Evolutionary conservation across 2,329 filamentous ascomycete genomes (phyloP).

Genomic region (Talaromyces sp.): DNA sequence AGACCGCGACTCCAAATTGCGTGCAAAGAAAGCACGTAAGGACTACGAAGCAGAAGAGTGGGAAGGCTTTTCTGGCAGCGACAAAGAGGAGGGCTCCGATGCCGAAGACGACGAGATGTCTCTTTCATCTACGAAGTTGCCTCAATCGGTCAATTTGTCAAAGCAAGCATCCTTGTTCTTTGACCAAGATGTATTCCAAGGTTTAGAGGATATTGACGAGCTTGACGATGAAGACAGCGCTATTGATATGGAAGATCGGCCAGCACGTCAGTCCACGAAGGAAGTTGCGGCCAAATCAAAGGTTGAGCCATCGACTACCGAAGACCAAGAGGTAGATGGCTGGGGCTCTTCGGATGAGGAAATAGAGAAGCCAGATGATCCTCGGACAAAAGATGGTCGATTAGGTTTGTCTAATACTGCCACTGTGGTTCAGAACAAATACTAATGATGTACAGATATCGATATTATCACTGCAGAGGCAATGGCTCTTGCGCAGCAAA

Average conservation of each 20-base stretch:
- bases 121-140: conserved; percentile 29
- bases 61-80: conserved; percentile 76
- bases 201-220: conserved; percentile 65
- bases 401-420: conserved; percentile 36
- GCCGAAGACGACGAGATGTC: conserved; percentile 50
- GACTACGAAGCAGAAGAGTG: conserved; percentile 84
- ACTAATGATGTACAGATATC: conserved; percentile 61
- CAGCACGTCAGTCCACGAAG: conserved; percentile 19
- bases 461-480: conserved; percentile 99
- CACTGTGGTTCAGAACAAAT: background rate
- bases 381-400: conserved; percentile 41
- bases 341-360: conserved; percentile 39
- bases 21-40: conserved; percentile 82
- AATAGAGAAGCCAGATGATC: conserved; percentile 33
- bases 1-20: conserved; percentile 77
- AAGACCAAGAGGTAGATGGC: conserved; percentile 25
- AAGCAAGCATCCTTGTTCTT: conserved; percentile 87
- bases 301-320: conserved; percentile 16
- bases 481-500: conserved; percentile 91
- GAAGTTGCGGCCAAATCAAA: conserved; percentile 23
- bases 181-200: conserved; percentile 89
- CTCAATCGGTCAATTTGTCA: conserved; percentile 60
- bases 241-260: conserved; percentile 33
- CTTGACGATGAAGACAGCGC: conserved; percentile 48
- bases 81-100: conserved; percentile 56